Base-by-base conservation (phyloP, 805 yeast genomes). In the Candida alai region DNA sequence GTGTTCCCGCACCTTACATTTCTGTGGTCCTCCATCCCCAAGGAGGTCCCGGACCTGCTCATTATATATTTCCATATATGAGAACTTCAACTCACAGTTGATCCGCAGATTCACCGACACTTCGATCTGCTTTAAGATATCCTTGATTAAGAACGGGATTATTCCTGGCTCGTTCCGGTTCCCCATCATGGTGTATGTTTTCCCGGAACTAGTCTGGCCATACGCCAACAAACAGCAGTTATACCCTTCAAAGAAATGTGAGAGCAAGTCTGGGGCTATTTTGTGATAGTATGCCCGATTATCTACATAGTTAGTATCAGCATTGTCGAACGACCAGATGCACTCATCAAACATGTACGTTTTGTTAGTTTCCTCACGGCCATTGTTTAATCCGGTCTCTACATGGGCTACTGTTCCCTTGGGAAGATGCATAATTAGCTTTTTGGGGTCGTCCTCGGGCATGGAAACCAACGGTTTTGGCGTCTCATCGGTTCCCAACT, bases 51-150 rank as follows among this genome's bases (percentile, higher is more conserved):
- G 64, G 1, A 83, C 86, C 41, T 75, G 78, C 54, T 84, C 94
- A 49, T 85, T 84, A 49, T 85, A 84, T 22, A 84, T 77, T 50
- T 84, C 94, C 49, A 80, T 69, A 54, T 77, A 84, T 8, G 86
- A 78, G 2, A 81, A 57, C 23, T 71, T 51, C 20, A 65, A 46
- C 32, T 58, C 62, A 42, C 70, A 62, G 35, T 63, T 57, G 42
- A 65, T 55, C 27, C 51, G 52, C 11, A 65, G 67, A 6, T 48
- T 52, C 6, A 70, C 52, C 28, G 73, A 47, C 3, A 49, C 37
- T 4, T 59, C 61, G 25, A 68, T 58, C 30, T 65, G 63, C 2
- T 56, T 52, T 44, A 83, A 73, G 9, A 85, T 58, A 37, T 73
- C 76, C 19, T 58, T 42, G 36, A 86, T 73, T 10, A 80, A 62